Base-by-base conservation (phyloP, 805 yeast species). In the Saccharomyces jurei region DNA sequence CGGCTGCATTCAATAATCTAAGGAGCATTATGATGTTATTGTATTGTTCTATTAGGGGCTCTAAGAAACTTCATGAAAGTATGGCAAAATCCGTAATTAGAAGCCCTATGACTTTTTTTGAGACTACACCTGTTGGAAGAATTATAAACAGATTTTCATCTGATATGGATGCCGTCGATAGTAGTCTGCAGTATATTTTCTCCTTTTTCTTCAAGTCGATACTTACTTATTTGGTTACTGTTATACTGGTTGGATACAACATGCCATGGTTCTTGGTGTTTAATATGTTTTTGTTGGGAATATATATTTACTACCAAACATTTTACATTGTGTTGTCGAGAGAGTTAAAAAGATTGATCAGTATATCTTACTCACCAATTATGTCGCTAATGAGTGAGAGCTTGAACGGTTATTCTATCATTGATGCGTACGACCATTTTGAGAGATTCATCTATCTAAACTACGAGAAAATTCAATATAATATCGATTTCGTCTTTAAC, bases 311-410 rank as follows among this genome's bases (percentile, higher is more conserved):
- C 67, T 87, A 84, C 66, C 96, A 89, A 68, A 73, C 74, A 50
- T 85, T 77, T 68, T 90, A 86, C 67, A 78, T 84, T 57, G 75
- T 82, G 3, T 78, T 89, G 1, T 80, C 90, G 8, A 78, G 96
- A 62, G 96, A 89, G 66, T 74, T 89, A 62, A 87, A 87, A 66
- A 79, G 96, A 63, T 73, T 89, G 51, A 81, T 80, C 49, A 82
- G 87, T 52, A 76, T 82, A 25, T 78, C 92, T 4, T 78, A 81
- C 63, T 81, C 88, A 54, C 96, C 96, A 2, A 82, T 89, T 17
- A 86, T 80, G 73, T 86, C 96, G 0, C 89, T 86, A 60, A 77
- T 90, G 58, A 91, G 87, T 65, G 97, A 90, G 64, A 83, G 90
- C 2, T 71, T 90, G 50, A 78, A 77, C 31, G 97, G 97, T 11